These are phyloP conservation scores for Geosmithia putterillii DNA, from an alignment of 2,329 filamentous ascomycete genomes.

Conservation along the genomic window DNA sequence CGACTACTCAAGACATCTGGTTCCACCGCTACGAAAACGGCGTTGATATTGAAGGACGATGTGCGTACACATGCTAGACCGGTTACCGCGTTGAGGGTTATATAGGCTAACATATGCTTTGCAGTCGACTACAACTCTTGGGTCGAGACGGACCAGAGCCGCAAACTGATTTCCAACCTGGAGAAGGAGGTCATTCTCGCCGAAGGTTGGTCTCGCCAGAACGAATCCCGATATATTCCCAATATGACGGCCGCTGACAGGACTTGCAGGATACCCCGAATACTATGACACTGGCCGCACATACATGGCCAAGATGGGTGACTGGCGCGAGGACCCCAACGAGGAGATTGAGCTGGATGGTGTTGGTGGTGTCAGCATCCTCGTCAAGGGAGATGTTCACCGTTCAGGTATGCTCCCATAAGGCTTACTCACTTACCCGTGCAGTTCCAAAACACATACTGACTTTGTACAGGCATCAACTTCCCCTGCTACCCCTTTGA, in stretches of 20 bases:
- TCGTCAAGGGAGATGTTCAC: slow-evolving; percentile 97
- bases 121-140: slow-evolving; percentile 97
- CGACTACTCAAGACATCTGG: slow-evolving; percentile 68
- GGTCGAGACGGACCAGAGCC: slow-evolving; percentile 82
- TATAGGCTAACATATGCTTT: slow-evolving; percentile 4
- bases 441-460: not conserved
- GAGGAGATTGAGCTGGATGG: slow-evolving; percentile 88
- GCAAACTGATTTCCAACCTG: slow-evolving; percentile 59
- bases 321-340: slow-evolving; percentile 86
- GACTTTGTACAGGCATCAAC: slow-evolving; percentile 73
- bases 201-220: slow-evolving; percentile 49
- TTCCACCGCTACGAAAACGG: slow-evolving; percentile 80
- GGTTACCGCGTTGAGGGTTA: not conserved
- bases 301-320: slow-evolving; percentile 84
- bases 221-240: not conserved
- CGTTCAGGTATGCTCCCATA: slow-evolving; percentile 55
- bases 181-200: slow-evolving; percentile 75
- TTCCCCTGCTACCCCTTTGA: slow-evolving; percentile 96
- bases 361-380: slow-evolving; percentile 91
- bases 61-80: slow-evolving; percentile 37
- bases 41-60: slow-evolving; percentile 86
- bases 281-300: slow-evolving; percentile 72
- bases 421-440: no score
- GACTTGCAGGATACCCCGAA: slow-evolving; percentile 68
- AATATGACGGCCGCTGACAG: slow-evolving; percentile 10